A percentile compares a stretch with the other conserved stretches of the same genome.
Evolutionary conservation across 129 eudicot species (phyloP).

Genomic region (Artemisia tridentata): DNA sequence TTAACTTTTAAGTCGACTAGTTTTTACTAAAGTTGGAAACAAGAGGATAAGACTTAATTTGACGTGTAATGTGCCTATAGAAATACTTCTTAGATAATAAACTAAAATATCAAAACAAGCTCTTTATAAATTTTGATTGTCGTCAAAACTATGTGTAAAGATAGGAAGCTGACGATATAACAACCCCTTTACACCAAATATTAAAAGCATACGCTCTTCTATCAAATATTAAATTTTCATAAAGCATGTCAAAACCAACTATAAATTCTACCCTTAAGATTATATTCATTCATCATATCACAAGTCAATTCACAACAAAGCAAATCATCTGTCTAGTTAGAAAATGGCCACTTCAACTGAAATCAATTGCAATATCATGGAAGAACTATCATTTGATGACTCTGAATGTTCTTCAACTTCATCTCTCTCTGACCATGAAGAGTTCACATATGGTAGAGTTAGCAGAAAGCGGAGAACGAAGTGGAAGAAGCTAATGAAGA

Average conservation of each 20-base stretch:
- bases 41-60: no score
- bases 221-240: not conserved
- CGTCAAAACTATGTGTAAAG: not conserved
- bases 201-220: not conserved
- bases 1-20: no score
- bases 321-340: not conserved
- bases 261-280: not conserved
- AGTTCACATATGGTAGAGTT: conserved; percentile 19
- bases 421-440: conserved; percentile 49
- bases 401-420: conserved; percentile 26
- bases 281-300: not conserved
- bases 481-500: conserved; percentile 52
- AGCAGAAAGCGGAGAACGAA: conserved; percentile 21
- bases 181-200: conserved; percentile 6
- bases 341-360: conserved; percentile 6
- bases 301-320: conserved; percentile 3
- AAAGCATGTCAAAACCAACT: no score
- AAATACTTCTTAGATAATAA: no score
- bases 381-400: conserved; percentile 4
- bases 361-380: not conserved
- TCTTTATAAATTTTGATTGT: no score
- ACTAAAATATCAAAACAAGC: no score
- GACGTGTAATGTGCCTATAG: no score
- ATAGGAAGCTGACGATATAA: not conserved
- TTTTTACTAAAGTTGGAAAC: no score